Evolutionary conservation across 495 filamentous ascomycete genomes (phyloP).

Genomic region (Xylaria flabelliformis): DNA sequence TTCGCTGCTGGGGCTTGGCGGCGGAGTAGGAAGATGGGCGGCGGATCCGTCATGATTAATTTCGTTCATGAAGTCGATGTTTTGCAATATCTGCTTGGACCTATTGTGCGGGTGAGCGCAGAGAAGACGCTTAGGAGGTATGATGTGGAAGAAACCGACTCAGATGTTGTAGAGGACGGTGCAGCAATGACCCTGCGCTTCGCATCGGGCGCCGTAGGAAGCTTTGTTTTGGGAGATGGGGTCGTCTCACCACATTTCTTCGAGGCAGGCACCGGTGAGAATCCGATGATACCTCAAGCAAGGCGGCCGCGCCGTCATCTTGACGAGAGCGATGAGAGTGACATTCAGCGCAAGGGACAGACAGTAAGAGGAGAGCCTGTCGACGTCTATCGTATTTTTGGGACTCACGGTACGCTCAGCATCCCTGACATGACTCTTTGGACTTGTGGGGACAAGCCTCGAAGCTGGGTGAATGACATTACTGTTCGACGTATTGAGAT

Average conservation of each 20-base stretch:
- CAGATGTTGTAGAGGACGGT: conserved; percentile 62
- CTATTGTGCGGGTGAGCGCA: conserved; percentile 58
- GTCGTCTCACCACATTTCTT: conserved; percentile 61
- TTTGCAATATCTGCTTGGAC: conserved; percentile 63
- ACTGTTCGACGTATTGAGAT: conserved; percentile 44
- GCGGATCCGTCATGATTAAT: conserved; percentile 64
- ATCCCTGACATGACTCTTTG: conserved; percentile 63
- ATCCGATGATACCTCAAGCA: conserved; percentile 56
- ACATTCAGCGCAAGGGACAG: background rate
- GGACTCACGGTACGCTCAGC: conserved; percentile 58
- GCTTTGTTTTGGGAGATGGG: conserved; percentile 62
- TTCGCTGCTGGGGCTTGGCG: conserved; percentile 60
- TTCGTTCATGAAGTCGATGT: conserved; percentile 67
- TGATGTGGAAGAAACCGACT: conserved; percentile 42
- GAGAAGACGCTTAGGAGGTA: conserved; percentile 43
- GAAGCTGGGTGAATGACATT: conserved; percentile 44
- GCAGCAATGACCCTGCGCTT: conserved; percentile 62
- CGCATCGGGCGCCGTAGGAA: conserved; percentile 62
- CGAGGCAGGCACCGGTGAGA: conserved; percentile 65
- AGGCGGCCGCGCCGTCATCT: conserved; percentile 18
- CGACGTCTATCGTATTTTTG: conserved; percentile 65
- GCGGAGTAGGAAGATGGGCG: conserved; percentile 40
- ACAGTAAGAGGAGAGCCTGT: conserved; percentile 28
- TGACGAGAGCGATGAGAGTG: background rate
- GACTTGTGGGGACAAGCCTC: conserved; percentile 49